phyloP scores from a whole-genome alignment of 2,329 filamentous ascomycete species.

The Pseudogymnoascus sp. region DNA sequence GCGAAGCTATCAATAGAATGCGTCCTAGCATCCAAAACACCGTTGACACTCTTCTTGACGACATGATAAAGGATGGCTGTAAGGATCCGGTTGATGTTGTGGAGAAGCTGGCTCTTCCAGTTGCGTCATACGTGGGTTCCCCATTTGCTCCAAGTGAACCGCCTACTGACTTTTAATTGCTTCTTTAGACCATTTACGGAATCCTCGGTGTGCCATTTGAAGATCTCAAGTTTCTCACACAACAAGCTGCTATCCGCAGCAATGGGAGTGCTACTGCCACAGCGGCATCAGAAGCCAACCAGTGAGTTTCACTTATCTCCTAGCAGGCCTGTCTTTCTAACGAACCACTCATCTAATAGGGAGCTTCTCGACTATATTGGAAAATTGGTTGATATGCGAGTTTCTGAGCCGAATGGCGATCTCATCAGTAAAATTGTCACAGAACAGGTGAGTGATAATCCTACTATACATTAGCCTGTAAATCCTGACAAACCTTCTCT shows the following conservation, averaged over 20 bases:
- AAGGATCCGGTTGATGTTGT: slow-evolving; percentile 38
- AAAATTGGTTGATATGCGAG: slow-evolving; percentile 35
- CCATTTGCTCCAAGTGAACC: background rate
- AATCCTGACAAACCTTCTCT: slow-evolving; percentile 18
- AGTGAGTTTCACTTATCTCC: slow-evolving; percentile 24
- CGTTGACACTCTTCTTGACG: slow-evolving; percentile 36
- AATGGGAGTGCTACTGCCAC: slow-evolving; percentile 41
- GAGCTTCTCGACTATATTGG: slow-evolving; percentile 40
- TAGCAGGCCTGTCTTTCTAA: background rate
- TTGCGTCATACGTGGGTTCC: slow-evolving; percentile 38
- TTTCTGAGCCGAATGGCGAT: slow-evolving; percentile 36
- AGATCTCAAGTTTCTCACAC: slow-evolving; percentile 39
- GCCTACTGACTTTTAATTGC: background rate
- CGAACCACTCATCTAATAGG: slow-evolving; percentile 18
- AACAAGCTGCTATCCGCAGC: slow-evolving; percentile 39
- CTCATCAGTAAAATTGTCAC: slow-evolving; percentile 36
- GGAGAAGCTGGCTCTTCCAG: slow-evolving; percentile 39
- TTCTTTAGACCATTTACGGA: slow-evolving; percentile 39
- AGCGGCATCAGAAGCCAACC: slow-evolving; percentile 39
- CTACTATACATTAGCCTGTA: background rate
- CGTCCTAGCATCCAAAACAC: slow-evolving; percentile 41
- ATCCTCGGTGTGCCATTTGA: slow-evolving; percentile 42
- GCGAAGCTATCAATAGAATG: slow-evolving; percentile 33
- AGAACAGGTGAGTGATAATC: slow-evolving; percentile 14
- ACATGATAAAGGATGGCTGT: slow-evolving; percentile 32